These are phyloP conservation scores for Mrakia gelida DNA, from an alignment of 768 basidiomycete genomes.

Conservation along the genomic window DNA sequence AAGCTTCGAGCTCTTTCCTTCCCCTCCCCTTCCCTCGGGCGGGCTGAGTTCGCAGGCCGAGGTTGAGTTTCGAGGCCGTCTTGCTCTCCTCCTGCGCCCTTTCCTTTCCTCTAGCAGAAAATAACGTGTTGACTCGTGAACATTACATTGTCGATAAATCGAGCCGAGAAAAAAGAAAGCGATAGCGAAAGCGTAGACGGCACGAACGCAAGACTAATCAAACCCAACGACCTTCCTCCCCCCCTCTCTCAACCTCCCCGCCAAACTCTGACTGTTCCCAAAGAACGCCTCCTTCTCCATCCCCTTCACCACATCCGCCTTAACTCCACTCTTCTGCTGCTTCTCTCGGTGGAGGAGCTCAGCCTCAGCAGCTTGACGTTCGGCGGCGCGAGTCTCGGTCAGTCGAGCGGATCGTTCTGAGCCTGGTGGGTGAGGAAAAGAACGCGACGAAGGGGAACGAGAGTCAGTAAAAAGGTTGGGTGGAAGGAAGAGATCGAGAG, in stretches of 20 bases:
- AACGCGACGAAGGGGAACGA: background rate
- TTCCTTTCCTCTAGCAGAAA: background rate
- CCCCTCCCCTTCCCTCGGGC: too few species aligned
- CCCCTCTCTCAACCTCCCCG: conserved; percentile 28
- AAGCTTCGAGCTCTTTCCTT: too few species aligned
- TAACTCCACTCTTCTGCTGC: conserved; percentile 19
- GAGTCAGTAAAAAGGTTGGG: background rate
- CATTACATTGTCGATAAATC: too few species aligned
- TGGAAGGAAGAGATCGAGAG: background rate
- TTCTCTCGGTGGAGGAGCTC: conserved; percentile 17
- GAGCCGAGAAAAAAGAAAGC: too few species aligned
- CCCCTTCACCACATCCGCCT: conserved; percentile 28
- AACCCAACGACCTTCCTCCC: conserved; percentile 23
- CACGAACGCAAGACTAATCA: too few species aligned
- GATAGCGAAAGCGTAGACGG: too few species aligned
- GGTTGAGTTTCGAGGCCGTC: too few species aligned
- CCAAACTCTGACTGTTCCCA: conserved; percentile 20
- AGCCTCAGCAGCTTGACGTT: conserved; percentile 1
- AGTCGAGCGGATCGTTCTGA: conserved; percentile 22
- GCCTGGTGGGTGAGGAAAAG: background rate
- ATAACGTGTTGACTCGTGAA: too few species aligned
- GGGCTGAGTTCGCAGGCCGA: background rate
- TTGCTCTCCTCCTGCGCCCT: too few species aligned
- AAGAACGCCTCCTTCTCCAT: conserved; percentile 31
- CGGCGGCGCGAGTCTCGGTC: conserved; percentile 1